Percentiles rank a stretch among this genome's conserved stretches.
phyloP scores from a whole-genome alignment of 2,329 filamentous ascomycete species.

The Bipolaris oryzae region DNA sequence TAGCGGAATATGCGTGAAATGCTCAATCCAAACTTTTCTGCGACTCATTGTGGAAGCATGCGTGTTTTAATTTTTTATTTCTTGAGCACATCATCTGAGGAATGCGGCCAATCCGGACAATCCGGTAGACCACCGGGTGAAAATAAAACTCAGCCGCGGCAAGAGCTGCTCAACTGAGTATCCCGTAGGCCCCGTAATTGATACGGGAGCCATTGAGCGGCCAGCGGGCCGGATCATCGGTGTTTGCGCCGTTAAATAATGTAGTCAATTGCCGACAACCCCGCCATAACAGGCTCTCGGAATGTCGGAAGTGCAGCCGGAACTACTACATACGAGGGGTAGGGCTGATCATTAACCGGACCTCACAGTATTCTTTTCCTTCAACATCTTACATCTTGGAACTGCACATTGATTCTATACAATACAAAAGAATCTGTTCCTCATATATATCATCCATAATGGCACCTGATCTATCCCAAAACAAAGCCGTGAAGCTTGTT shows the following conservation, averaged over 20 bases:
- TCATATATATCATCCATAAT: constrained; percentile 38
- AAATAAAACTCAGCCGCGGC: constrained; percentile 1
- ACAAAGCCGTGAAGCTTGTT: constrained; percentile 56
- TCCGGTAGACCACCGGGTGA: too few relatives aligned
- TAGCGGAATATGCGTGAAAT: not conserved
- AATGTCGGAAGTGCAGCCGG: constrained; percentile 24
- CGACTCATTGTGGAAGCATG: too few relatives aligned
- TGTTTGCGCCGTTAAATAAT: constrained; percentile 19
- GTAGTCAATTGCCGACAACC: constrained; percentile 21
- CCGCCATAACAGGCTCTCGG: constrained; percentile 18
- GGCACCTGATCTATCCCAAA: constrained; percentile 57
- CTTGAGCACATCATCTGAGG: too few relatives aligned
- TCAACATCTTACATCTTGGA: not conserved
- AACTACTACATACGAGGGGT: constrained; percentile 14
- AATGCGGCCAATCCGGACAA: too few relatives aligned
- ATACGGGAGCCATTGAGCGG: constrained; percentile 16
- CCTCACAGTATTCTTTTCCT: not conserved
- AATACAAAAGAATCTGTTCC: not conserved
- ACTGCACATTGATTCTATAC: not conserved
- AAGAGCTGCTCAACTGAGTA: not conserved
- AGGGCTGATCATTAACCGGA: constrained; percentile 9
- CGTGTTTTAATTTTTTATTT: too few relatives aligned
- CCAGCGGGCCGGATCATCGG: constrained; percentile 25
- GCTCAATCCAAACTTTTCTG: too few relatives aligned
- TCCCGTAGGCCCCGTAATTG: not conserved